Evolutionary conservation across 2,329 filamentous ascomycete species (phyloP).

Genomic region (Simplicillium aogashimaense): DNA sequence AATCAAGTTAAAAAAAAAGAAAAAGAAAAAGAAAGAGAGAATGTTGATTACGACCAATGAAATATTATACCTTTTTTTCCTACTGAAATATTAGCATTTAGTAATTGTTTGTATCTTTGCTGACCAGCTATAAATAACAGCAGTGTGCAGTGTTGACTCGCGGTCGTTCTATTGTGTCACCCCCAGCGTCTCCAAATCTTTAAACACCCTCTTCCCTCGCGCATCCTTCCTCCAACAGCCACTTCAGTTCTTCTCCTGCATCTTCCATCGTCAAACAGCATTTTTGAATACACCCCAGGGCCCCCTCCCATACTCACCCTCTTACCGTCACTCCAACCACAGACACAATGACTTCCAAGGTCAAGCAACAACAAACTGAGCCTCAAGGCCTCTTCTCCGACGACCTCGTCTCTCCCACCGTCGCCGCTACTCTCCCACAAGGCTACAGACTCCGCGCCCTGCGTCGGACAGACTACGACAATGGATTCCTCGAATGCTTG

Average conservation of each 20-base stretch:
- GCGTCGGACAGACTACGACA: slow-evolving; percentile 64
- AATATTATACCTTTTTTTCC: too few species aligned
- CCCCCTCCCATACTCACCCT: slow-evolving; percentile 7
- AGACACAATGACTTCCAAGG: slow-evolving; percentile 8
- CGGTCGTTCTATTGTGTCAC: too few species aligned
- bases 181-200: not conserved
- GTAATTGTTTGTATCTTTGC: too few species aligned
- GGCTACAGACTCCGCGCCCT: slow-evolving; percentile 79
- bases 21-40: too few species aligned
- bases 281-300: too few species aligned
- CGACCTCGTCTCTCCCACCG: slow-evolving; percentile 66
- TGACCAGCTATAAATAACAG: too few species aligned
- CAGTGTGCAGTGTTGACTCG: too few species aligned
- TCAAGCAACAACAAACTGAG: slow-evolving; percentile 15
- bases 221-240: slow-evolving; percentile 6
- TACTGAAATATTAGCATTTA: too few species aligned
- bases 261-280: too few species aligned
- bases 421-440: slow-evolving; percentile 62
- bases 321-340: not conserved
- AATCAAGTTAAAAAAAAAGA: too few species aligned
- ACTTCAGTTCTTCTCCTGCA: too few species aligned
- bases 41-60: too few species aligned
- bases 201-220: slow-evolving; percentile 2
- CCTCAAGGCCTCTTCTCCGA: slow-evolving; percentile 64
- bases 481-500: slow-evolving; percentile 83